Conservation (phyloP, 164 flowering plant genomes). For the Brasenia schreberi region DNA sequence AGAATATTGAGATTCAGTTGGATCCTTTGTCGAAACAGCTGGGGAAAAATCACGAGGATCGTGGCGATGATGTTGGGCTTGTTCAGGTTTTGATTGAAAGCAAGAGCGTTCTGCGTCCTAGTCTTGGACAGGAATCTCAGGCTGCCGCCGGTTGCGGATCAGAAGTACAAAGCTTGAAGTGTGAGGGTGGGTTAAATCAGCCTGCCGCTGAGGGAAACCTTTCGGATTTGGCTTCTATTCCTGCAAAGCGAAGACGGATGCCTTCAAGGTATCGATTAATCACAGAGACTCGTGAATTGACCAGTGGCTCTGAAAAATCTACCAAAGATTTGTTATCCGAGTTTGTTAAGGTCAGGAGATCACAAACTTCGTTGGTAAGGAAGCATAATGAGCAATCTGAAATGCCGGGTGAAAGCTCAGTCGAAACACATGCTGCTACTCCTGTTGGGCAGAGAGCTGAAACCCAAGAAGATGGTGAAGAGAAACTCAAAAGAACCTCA, state of each 20-base stretch:
- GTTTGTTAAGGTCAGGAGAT: background rate
- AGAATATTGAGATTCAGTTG: background rate
- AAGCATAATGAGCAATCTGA: background rate
- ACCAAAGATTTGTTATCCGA: background rate
- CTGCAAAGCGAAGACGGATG: background rate
- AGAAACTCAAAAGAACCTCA: background rate
- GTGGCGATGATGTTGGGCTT: constrained; percentile 19
- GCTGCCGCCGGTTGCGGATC: constrained; percentile 2
- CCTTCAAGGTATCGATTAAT: constrained; percentile 10
- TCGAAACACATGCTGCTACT: background rate
- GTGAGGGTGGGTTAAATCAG: constrained; percentile 7
- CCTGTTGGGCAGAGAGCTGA: background rate
- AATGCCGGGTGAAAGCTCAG: background rate
- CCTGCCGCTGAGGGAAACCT: constrained; percentile 2
- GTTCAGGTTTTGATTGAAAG: constrained; percentile 7
- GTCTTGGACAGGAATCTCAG: constrained; percentile 2
- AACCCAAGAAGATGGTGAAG: background rate
- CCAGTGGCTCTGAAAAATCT: background rate
- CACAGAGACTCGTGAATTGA: constrained; percentile 6
- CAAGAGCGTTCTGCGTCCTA: constrained; percentile 5
- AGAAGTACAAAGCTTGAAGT: constrained; percentile 9
- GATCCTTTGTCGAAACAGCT: constrained; percentile 10
- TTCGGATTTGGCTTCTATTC: constrained; percentile 5
- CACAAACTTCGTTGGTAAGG: background rate
- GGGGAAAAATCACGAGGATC: constrained; percentile 16